Percentiles rank a stretch among this genome's conserved stretches.
Conservation (phyloP, 495 filamentous ascomycete species). For the Trypethelium eluteriae region DNA sequence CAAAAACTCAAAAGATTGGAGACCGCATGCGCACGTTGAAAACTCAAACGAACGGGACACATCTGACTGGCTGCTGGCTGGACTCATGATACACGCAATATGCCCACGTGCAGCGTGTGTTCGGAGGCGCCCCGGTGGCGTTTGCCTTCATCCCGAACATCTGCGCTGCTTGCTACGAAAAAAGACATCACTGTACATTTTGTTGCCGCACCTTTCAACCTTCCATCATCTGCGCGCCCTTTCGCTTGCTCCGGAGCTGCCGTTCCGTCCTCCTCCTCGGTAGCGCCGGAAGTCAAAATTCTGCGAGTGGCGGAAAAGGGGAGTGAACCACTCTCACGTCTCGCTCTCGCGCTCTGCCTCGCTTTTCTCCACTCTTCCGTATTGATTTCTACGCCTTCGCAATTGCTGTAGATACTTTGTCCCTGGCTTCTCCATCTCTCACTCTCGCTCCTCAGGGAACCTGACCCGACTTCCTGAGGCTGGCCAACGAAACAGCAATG, state of each 20-base stretch:
- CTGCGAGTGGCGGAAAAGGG: no score
- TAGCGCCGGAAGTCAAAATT: no score
- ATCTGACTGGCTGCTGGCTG: not conserved
- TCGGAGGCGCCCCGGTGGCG: not conserved
- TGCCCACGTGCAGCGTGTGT: no score
- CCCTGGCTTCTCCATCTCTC: not conserved
- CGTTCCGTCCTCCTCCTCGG: no score
- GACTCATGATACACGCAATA: no score
- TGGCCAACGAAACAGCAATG: not conserved
- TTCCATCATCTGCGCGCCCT: not conserved
- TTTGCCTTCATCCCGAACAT: no score
- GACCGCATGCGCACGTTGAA: no score
- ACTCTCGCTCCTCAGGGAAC: not conserved
- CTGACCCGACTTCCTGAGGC: no score
- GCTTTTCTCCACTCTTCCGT: not conserved
- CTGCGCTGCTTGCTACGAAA: not conserved
- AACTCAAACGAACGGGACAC: not conserved
- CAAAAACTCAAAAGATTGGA: no score
- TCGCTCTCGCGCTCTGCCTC: not conserved
- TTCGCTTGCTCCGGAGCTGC: not conserved
- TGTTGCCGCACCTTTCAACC: not conserved
- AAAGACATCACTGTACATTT: not conserved
- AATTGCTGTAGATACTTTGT: constrained; percentile 10
- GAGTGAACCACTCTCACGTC: not conserved
- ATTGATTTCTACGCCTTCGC: not conserved